Evolutionary conservation across 2,329 filamentous ascomycete species (phyloP), one percentile per base, ranked within the genome.

Genomic region (Ophiostoma ips): DNA sequence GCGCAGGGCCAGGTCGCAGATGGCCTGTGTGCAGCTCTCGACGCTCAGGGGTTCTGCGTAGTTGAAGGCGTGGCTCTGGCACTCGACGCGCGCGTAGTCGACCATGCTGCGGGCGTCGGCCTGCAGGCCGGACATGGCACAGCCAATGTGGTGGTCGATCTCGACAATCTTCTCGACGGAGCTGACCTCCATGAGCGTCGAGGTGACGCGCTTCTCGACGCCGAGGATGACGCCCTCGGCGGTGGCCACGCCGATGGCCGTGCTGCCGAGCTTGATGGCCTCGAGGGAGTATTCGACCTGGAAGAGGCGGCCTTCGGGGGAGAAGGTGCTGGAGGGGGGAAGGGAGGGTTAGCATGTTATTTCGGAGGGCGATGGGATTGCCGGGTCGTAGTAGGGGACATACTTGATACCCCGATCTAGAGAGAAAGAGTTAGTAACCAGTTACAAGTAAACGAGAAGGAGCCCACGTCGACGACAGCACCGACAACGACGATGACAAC

Each of bases 271-370:
- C 76, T 98, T 98, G 80, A 98, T 98, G 70, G 92, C 92, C 76
- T 98, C 92, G 68, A 98, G 84, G 53, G 92, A 96, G 81, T 98
- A 98, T 84, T 98, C 92, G 75, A 98, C 92, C 75, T 98, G 92
- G 79, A 98, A 98, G 68, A 98, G 86, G 71, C 92, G 92, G 64
- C 92, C 92, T 79, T 98, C 92, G 55, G 92, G 92, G 61, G 92
- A 98, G 80, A 98, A 98, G 78, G 92, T 98, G 79, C 86, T 94
- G 51, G 3, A n/a, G n/a, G n/a, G n/a, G n/a, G n/a, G n/a, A n/a
- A n/a, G n/a, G n/a, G n/a, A n/a, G n/a, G n/a, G n/a, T n/a, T n/a
- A n/a, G 11, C 4, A 13, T 13, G 43, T 30, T 37, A 33, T 21
- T 10, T 15, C 24, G 13, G 18, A 7, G 38, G 19, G 16, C 38